Evolutionary conservation across 108 stramenopile species (phyloP).

Genomic region (Pseudonitzschia multiseries): DNA sequence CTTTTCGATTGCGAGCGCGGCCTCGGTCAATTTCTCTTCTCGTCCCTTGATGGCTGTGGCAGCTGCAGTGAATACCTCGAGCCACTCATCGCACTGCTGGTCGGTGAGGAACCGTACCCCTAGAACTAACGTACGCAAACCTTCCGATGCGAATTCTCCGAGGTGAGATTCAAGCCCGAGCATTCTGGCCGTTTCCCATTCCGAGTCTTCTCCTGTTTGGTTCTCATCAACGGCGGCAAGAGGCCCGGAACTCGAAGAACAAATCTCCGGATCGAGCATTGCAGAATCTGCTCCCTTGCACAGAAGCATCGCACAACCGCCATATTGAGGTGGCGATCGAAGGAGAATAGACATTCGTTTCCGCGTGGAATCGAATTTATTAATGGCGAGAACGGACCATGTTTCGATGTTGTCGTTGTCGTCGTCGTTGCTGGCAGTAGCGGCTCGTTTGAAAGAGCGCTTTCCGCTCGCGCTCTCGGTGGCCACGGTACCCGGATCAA

Average conservation of each 20-base stretch:
- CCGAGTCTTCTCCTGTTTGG: slow-evolving; percentile 22
- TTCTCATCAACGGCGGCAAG: not conserved
- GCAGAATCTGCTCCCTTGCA: slow-evolving; percentile 95
- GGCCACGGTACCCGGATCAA: slow-evolving; percentile 51
- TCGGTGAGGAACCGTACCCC: slow-evolving; percentile 82
- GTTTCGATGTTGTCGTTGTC: slow-evolving; percentile 42
- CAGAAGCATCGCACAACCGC: slow-evolving; percentile 70
- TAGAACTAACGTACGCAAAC: slow-evolving; percentile 93
- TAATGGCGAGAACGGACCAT: slow-evolving; percentile 88
- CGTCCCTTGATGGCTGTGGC: slow-evolving; percentile 79
- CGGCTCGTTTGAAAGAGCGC: slow-evolving; percentile 21
- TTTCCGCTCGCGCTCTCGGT: slow-evolving; percentile 47
- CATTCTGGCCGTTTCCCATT: slow-evolving; percentile 58
- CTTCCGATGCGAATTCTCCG: slow-evolving; percentile 91
- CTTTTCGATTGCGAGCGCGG: slow-evolving; percentile 80
- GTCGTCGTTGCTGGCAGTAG: slow-evolving; percentile 20
- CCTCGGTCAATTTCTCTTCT: slow-evolving; percentile 66
- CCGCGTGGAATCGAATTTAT: slow-evolving; percentile 92
- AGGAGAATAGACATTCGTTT: slow-evolving; percentile 96
- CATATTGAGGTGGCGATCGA: slow-evolving; percentile 74
- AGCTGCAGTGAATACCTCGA: slow-evolving; percentile 66
- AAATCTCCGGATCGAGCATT: slow-evolving; percentile 72
- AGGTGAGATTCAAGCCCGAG: slow-evolving; percentile 78
- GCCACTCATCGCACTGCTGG: slow-evolving; percentile 79
- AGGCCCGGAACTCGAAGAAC: slow-evolving; percentile 15